Conservation (phyloP, 371 early-diverging fungal genomes). For the Mortierella sp. region DNA sequence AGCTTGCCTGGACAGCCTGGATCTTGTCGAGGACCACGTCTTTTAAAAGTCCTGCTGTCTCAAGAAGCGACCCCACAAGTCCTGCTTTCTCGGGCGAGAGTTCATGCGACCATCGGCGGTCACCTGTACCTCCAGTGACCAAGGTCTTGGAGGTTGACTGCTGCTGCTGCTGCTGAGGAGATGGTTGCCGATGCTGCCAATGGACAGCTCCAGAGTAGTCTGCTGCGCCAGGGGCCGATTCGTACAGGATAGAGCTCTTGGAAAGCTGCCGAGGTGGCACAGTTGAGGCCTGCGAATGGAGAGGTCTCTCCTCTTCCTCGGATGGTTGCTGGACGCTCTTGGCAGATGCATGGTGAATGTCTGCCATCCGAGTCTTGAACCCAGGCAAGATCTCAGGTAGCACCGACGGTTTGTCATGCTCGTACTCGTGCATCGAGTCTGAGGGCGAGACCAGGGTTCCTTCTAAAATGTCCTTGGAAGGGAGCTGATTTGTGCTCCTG, state of each 20-base stretch:
- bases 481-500: conserved; percentile 36
- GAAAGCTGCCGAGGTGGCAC: too few species aligned
- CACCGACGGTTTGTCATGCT: conserved; percentile 42
- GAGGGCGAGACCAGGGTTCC: neutral
- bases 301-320: too few species aligned
- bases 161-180: neutral
- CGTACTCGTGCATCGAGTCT: conserved; percentile 11
- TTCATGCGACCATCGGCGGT: conserved; percentile 50
- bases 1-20: conserved; percentile 20
- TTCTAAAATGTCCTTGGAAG: conserved; percentile 1
- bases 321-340: too few species aligned
- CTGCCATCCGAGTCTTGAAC: conserved; percentile 38
- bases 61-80: conserved; percentile 27
- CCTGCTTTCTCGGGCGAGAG: conserved; percentile 51
- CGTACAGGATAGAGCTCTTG: conserved; percentile 49
- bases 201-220: neutral
- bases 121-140: conserved; percentile 41
- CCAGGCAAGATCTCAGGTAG: conserved; percentile 45
- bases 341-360: conserved; percentile 41
- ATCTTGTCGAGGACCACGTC: conserved; percentile 51
- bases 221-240: conserved; percentile 14
- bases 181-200: neutral
- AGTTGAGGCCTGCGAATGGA: too few species aligned
- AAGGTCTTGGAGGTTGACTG: conserved; percentile 22
- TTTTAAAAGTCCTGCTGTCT: conserved; percentile 41